Evolutionary conservation across 768 basidiomycete species (phyloP).

Genomic region (Suillus ampliporus): DNA sequence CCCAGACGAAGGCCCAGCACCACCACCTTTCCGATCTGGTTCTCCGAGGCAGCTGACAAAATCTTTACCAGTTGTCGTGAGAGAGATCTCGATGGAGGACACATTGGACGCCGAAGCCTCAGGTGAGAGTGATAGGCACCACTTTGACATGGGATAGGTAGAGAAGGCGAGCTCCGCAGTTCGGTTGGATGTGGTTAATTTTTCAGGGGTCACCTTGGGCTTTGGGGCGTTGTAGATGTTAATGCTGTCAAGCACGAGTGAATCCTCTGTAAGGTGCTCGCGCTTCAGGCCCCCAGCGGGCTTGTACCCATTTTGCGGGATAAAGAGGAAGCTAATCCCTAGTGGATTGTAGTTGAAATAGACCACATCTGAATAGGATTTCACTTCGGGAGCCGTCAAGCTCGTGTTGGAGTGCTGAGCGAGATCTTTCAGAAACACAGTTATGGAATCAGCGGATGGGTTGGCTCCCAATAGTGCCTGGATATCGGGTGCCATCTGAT

Average conservation of each 20-base stretch:
- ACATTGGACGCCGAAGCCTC: slow-evolving; percentile 23
- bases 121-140: slow-evolving; percentile 48
- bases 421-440: slow-evolving; percentile 45
- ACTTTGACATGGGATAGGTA: slow-evolving; percentile 59
- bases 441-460: slow-evolving; percentile 53
- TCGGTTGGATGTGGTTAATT: slow-evolving; percentile 43
- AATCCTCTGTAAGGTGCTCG: slow-evolving; percentile 54
- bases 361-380: slow-evolving; percentile 80
- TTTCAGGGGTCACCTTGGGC: slow-evolving; percentile 32
- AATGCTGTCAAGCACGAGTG: slow-evolving; percentile 68
- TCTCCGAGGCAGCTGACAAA: slow-evolving; percentile 81
- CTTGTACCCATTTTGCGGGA: slow-evolving; percentile 68
- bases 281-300: slow-evolving; percentile 51
- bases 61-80: slow-evolving; percentile 71
- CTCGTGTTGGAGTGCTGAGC: slow-evolving; percentile 24
- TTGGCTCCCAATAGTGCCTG: slow-evolving; percentile 54
- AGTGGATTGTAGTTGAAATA: slow-evolving; percentile 86
- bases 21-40: slow-evolving; percentile 90
- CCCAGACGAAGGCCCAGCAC: slow-evolving; percentile 80
- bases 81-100: slow-evolving; percentile 46
- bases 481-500: slow-evolving; percentile 24
- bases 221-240: slow-evolving; percentile 79
- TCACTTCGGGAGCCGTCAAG: slow-evolving; percentile 60
- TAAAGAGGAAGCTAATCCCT: slow-evolving; percentile 83
- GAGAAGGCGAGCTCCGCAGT: slow-evolving; percentile 60